Percentiles rank a stretch among this genome's conserved stretches.
These are phyloP conservation scores for Gregarina niphandrodes DNA, from an alignment of 169 alveolate genomes.

Conservation along the genomic window DNA sequence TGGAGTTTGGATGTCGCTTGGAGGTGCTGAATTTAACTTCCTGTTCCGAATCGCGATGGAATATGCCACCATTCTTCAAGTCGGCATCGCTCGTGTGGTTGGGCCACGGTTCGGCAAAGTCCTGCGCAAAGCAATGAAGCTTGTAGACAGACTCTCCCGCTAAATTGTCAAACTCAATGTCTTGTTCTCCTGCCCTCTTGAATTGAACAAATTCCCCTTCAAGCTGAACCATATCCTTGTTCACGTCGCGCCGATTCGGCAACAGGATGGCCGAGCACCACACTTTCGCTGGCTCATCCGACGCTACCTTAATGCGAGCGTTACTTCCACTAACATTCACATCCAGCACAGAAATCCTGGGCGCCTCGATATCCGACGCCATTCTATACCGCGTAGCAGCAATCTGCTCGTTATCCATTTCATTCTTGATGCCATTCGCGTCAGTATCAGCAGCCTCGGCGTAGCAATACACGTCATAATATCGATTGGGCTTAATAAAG, in stretches of 20 bases:
- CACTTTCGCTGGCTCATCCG: conserved; percentile 21
- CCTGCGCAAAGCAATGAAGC: conserved; percentile 25
- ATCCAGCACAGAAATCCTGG: conserved; percentile 2
- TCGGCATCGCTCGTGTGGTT: conserved; percentile 14
- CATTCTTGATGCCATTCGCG: not conserved
- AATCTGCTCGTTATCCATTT: not conserved
- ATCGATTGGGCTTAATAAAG: conserved; percentile 20
- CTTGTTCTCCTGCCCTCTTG: conserved; percentile 12
- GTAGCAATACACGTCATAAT: conserved; percentile 27
- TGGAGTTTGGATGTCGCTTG: conserved; percentile 22
- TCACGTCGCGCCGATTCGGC: conserved; percentile 3
- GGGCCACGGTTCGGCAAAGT: conserved; percentile 22
- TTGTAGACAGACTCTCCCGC: conserved; percentile 20
- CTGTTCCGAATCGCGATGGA: too few species aligned
- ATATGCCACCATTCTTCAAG: too few species aligned
- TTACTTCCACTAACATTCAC: conserved; percentile 1
- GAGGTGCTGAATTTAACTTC: conserved; percentile 13
- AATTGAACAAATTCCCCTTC: too few species aligned
- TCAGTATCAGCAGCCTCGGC: conserved; percentile 15
- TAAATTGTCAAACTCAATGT: conserved; percentile 10
- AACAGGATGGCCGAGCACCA: conserved; percentile 7
- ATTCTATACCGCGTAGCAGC: conserved; percentile 11
- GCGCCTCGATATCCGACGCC: conserved; percentile 16
- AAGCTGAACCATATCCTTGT: conserved; percentile 8
- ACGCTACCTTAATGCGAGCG: not conserved